Conservation (phyloP, 495 filamentous ascomycete species). For the Podospora fimiseda region DNA sequence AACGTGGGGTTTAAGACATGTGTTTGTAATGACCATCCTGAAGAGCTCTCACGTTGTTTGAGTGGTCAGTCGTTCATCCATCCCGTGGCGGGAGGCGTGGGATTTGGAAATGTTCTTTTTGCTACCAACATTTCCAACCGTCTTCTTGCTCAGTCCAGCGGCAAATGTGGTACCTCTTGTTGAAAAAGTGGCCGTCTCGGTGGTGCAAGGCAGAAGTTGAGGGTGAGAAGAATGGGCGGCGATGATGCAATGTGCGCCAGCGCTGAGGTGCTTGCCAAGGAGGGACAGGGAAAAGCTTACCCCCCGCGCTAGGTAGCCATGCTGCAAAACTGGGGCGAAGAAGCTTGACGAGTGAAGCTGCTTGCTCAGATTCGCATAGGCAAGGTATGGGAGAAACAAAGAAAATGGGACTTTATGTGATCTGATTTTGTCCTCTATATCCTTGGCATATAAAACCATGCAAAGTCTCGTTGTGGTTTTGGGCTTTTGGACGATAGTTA, state of each 20-base stretch:
- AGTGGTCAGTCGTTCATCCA: neutral
- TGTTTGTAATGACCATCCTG: neutral
- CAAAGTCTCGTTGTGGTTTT: neutral
- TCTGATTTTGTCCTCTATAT: neutral
- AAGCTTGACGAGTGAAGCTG: neutral
- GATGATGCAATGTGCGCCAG: conserved; percentile 18
- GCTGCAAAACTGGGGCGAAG: neutral
- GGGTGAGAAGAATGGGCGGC: conserved; percentile 4
- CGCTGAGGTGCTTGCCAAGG: conserved; percentile 16
- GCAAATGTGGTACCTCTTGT: neutral
- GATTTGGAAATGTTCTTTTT: neutral
- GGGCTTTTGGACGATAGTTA: neutral
- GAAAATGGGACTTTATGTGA: neutral
- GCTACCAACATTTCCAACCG: neutral
- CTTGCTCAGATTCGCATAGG: too few species aligned
- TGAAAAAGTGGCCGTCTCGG: neutral
- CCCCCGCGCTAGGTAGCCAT: conserved; percentile 7
- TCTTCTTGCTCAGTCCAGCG: neutral
- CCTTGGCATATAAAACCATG: neutral
- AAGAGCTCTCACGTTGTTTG: too few species aligned
- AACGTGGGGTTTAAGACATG: neutral
- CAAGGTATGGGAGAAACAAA: neutral
- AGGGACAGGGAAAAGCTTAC: conserved; percentile 8
- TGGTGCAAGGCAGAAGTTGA: neutral
- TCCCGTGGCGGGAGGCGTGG: neutral